These are phyloP conservation scores for Puccinia polysora DNA, from an alignment of 1,284 basidiomycete genomes.

Conservation along the genomic window DNA sequence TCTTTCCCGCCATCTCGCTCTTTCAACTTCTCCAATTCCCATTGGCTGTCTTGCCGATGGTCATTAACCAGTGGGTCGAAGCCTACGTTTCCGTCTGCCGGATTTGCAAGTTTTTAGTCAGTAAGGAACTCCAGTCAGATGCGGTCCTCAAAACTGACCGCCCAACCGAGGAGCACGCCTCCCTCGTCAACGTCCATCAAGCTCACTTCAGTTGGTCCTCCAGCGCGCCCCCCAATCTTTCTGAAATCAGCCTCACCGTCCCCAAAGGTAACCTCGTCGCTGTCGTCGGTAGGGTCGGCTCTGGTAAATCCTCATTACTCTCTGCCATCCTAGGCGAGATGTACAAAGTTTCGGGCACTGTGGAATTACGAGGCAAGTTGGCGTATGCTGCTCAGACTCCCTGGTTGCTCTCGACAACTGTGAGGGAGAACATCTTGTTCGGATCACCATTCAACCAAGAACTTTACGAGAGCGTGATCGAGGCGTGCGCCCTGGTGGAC, in stretches of 20 bases:
- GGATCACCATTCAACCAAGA: slow-evolving; percentile 72
- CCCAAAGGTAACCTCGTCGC: slow-evolving; percentile 82
- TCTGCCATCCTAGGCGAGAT: slow-evolving; percentile 36
- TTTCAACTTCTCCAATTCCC: slow-evolving; percentile 88
- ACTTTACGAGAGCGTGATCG: slow-evolving; percentile 71
- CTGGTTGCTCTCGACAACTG: slow-evolving; percentile 77
- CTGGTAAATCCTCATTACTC: slow-evolving; percentile 65
- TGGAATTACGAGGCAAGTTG: slow-evolving; percentile 44
- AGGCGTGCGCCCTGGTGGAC: slow-evolving; percentile 68
- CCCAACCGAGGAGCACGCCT: slow-evolving; percentile 61
- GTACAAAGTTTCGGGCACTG: background rate
- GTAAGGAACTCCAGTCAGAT: slow-evolving; percentile 73
- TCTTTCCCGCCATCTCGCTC: slow-evolving; percentile 88
- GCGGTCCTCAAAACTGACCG: slow-evolving; percentile 59
- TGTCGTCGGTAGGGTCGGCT: slow-evolving; percentile 79
- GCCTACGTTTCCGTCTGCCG: slow-evolving; percentile 79
- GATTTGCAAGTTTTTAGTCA: slow-evolving; percentile 69
- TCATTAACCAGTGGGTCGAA: slow-evolving; percentile 61
- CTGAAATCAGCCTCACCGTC: slow-evolving; percentile 70
- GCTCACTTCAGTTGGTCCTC: slow-evolving; percentile 54
- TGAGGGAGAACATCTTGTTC: slow-evolving; percentile 91
- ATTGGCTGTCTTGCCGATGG: slow-evolving; percentile 62
- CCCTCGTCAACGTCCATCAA: slow-evolving; percentile 60
- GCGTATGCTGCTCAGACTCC: slow-evolving; percentile 85
- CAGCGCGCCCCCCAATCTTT: slow-evolving; percentile 60